phyloP scores from a whole-genome alignment of 75 land plant genomes.

The Chamaecyparis obtusa region DNA sequence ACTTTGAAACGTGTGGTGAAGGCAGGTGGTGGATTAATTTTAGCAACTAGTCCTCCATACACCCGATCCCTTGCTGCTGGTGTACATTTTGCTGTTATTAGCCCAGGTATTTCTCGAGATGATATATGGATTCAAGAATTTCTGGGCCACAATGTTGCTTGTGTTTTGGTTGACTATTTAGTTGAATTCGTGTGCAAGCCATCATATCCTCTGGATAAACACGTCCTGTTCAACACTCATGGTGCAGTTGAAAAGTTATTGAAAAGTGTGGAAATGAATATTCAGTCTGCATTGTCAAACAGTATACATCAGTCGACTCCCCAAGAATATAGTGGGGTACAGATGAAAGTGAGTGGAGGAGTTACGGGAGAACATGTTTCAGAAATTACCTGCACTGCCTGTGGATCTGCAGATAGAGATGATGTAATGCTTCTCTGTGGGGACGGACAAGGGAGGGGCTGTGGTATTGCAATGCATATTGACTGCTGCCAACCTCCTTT shows the following conservation, averaged over 20 bases:
- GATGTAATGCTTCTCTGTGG: slow-evolving; percentile 88
- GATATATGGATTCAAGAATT: slow-evolving; percentile 83
- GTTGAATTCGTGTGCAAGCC: slow-evolving; percentile 90
- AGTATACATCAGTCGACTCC: slow-evolving; percentile 21
- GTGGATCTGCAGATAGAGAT: slow-evolving; percentile 59
- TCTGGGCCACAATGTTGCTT: slow-evolving; percentile 65
- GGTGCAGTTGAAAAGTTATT: slow-evolving; percentile 58
- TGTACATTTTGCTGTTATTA: slow-evolving; percentile 68
- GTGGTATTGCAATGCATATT: slow-evolving; percentile 78
- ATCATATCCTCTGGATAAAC: slow-evolving; percentile 59
- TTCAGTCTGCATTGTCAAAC: slow-evolving; percentile 8
- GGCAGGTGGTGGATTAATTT: slow-evolving; percentile 78
- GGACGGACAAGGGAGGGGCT: slow-evolving; percentile 62
- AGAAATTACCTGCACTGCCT: slow-evolving; percentile 51
- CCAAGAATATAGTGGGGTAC: neutral
- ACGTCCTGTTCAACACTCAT: slow-evolving; percentile 65
- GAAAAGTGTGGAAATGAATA: slow-evolving; percentile 8
- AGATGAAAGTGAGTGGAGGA: slow-evolving; percentile 10
- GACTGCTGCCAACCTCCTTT: slow-evolving; percentile 84
- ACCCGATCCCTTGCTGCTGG: slow-evolving; percentile 47
- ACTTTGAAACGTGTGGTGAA: slow-evolving; percentile 79
- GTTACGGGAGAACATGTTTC: neutral
- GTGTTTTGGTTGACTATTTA: slow-evolving; percentile 68
- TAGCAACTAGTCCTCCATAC: slow-evolving; percentile 84
- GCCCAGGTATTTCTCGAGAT: slow-evolving; percentile 59